Conservation (phyloP, 73 alveolate genomes). For the Paramecium sexaurelia region DNA sequence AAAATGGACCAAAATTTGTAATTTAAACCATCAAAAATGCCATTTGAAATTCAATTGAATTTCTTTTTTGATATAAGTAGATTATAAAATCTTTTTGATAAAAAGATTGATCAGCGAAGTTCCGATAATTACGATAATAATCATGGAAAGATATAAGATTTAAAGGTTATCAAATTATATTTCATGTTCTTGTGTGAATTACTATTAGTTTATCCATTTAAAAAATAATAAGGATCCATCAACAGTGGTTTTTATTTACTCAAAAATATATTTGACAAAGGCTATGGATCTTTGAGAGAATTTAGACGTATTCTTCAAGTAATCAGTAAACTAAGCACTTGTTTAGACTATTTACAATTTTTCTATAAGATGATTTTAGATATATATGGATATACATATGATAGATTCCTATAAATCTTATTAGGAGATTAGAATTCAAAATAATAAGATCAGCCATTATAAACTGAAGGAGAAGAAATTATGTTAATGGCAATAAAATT, state of each 20-base stretch:
- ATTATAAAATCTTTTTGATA: background rate
- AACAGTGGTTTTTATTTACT: background rate
- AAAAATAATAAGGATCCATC: background rate
- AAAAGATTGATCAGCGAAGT: constrained; percentile 24
- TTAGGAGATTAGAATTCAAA: background rate
- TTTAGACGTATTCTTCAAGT: background rate
- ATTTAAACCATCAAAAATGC: constrained; percentile 12
- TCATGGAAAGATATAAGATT: constrained; percentile 14
- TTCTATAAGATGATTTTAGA: background rate
- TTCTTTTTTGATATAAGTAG: background rate
- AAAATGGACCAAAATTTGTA: background rate
- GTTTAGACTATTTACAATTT: background rate
- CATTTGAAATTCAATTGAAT: background rate
- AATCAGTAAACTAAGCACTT: constrained; percentile 28
- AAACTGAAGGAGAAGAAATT: constrained; percentile 49
- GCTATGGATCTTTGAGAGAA: background rate
- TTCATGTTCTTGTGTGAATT: constrained; percentile 42
- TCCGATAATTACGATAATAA: constrained; percentile 11
- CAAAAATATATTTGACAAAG: background rate
- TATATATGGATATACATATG: constrained; percentile 28
- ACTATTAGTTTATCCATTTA: background rate
- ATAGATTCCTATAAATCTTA: background rate
- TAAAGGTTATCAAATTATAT: background rate
- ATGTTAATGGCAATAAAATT: constrained; percentile 35
- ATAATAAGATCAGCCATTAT: background rate